phyloP scores from a whole-genome alignment of 257 asterid species.

The Cinchona pubescens region DNA sequence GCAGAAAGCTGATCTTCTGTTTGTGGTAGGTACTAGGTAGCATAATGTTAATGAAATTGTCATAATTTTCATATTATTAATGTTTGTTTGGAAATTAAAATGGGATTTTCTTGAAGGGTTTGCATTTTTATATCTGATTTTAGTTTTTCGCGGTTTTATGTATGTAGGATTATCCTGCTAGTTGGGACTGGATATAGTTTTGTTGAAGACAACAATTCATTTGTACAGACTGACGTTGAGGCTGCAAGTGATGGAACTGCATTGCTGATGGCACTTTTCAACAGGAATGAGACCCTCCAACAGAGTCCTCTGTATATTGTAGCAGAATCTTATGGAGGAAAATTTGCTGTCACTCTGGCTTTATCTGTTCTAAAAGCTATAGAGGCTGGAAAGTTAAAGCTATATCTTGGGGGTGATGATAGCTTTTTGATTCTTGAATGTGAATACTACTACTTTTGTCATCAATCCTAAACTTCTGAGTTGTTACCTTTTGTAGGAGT shows the following conservation, averaged over 20 bases:
- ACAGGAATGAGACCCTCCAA: slow-evolving; percentile 54
- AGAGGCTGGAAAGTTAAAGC: slow-evolving; percentile 59
- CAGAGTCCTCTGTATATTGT: slow-evolving; percentile 75
- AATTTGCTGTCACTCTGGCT: slow-evolving; percentile 87
- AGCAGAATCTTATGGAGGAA: slow-evolving; percentile 97
- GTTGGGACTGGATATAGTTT: slow-evolving; percentile 93
- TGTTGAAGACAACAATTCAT: slow-evolving; percentile 65
- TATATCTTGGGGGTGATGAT: slow-evolving; percentile 69
- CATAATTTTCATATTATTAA: not conserved
- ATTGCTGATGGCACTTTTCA: slow-evolving; percentile 59
- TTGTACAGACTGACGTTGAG: slow-evolving; percentile 76
- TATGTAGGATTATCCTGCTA: slow-evolving; percentile 86
- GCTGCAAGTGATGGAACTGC: slow-evolving; percentile 82
- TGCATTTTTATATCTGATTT: not conserved
- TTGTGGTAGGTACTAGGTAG: slow-evolving; percentile 66
- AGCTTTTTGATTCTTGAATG: not conserved
- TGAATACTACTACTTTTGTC: not conserved
- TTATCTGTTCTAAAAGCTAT: slow-evolving; percentile 71
- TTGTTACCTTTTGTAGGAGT: slow-evolving; percentile 42
- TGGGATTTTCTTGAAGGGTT: not conserved
- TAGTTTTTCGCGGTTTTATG: not conserved
- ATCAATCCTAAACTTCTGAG: not conserved
- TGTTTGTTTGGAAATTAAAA: not conserved
- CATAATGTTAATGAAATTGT: not conserved
- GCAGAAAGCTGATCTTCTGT: slow-evolving; percentile 78